phyloP scores from a whole-genome alignment of 495 filamentous ascomycete genomes.

The Penicillium argentinense region DNA sequence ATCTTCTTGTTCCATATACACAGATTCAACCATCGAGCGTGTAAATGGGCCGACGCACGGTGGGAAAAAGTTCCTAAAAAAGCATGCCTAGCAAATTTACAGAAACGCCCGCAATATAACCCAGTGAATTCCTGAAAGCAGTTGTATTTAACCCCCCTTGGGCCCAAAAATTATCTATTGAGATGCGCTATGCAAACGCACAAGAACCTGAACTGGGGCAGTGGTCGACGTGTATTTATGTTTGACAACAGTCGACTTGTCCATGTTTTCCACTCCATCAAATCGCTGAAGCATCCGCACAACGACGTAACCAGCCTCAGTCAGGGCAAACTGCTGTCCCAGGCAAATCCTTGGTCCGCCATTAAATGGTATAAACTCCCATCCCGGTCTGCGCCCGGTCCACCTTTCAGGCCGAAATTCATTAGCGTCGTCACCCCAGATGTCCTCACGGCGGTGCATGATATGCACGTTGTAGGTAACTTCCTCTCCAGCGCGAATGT shows the following conservation, averaged over 20 bases:
- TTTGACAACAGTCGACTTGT: constrained; percentile 4
- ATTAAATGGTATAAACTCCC: constrained; percentile 58
- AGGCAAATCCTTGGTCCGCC: constrained; percentile 57
- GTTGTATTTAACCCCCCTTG: background rate
- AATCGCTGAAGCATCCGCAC: constrained; percentile 46
- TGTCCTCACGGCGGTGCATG: constrained; percentile 55
- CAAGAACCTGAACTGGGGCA: background rate
- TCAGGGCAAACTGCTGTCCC: constrained; percentile 59
- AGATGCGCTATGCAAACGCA: background rate
- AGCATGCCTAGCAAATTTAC: background rate
- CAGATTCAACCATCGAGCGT: background rate
- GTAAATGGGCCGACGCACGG: background rate
- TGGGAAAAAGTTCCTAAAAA: background rate
- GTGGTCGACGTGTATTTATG: background rate
- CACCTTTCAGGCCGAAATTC: constrained; percentile 61
- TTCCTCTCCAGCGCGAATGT: constrained; percentile 44
- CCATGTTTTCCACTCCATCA: constrained; percentile 36
- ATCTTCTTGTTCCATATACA: background rate
- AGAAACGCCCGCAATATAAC: background rate
- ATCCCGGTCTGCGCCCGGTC: constrained; percentile 44
- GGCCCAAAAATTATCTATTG: background rate
- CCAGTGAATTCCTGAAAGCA: background rate
- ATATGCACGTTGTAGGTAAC: constrained; percentile 47
- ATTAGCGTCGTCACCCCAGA: constrained; percentile 55
- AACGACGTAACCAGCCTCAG: constrained; percentile 57